Evolutionary conservation across 257 asterid species (phyloP).

Genomic region (Phtheirospermum japonicum): DNA sequence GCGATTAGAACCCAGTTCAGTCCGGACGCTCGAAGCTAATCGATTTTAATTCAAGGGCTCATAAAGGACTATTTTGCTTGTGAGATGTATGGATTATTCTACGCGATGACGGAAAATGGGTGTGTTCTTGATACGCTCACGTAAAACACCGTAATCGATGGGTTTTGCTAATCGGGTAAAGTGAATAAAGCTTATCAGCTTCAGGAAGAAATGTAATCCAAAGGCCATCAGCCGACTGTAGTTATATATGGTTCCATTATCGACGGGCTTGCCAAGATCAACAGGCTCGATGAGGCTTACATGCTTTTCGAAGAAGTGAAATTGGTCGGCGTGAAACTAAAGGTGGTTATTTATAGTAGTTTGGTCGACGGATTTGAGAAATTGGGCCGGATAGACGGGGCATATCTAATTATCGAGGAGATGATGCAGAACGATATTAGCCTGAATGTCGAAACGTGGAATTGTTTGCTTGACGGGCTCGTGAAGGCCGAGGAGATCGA

Average conservation of each 20-base stretch:
- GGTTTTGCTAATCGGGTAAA: slow-evolving; percentile 96
- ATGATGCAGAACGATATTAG: slow-evolving; percentile 75
- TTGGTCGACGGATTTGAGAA: slow-evolving; percentile 92
- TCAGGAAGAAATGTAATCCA: too few relatives aligned
- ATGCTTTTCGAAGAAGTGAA: slow-evolving; percentile 99
- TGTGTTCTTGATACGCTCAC: slow-evolving; percentile 79
- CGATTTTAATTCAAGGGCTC: slow-evolving; percentile 82
- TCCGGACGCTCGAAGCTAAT: too few relatives aligned
- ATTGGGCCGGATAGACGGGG: slow-evolving; percentile 93
- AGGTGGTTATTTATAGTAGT: slow-evolving; percentile 79
- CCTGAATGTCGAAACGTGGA: slow-evolving; percentile 87
- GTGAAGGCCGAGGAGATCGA: too few relatives aligned
- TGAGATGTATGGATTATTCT: slow-evolving; percentile 76
- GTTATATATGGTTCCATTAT: too few relatives aligned
- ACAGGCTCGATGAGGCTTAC: too few relatives aligned
- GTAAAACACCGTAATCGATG: slow-evolving; percentile 85
- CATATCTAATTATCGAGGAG: slow-evolving; percentile 89
- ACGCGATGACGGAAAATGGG: slow-evolving; percentile 88
- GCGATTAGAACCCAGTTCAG: too few relatives aligned
- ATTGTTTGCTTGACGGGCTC: slow-evolving; percentile 93
- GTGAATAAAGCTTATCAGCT: too few relatives aligned
- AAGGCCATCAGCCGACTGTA: too few relatives aligned
- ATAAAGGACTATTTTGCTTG: slow-evolving; percentile 81
- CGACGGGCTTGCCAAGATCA: too few relatives aligned
- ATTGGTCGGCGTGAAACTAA: slow-evolving; percentile 59